Evolutionary conservation across 805 yeast species (phyloP), one percentile per base, ranked within the genome.

Genomic region (Candida hispaniensis): DNA sequence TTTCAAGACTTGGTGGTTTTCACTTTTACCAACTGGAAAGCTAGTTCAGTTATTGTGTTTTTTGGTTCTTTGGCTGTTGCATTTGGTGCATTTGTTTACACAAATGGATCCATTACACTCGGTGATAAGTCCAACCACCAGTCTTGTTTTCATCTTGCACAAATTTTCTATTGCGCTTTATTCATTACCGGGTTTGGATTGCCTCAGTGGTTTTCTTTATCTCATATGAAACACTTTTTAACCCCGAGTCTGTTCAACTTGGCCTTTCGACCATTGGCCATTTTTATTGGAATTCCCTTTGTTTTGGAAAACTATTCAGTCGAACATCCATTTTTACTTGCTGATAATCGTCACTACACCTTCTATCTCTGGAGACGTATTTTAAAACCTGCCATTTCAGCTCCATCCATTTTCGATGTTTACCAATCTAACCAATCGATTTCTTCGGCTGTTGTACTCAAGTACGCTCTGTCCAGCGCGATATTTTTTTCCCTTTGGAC

Each of bases 321-420:
- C 2, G 75, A 74, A 2, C 98, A 91, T 54, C 96, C 96, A 6
- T 91, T 88, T 54, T 55, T 91, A 23, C 63, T 88, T 26, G 93
- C 97, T 0, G 98, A 91, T 55, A 91, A 91, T 59, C 71, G 98
- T 47, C 98, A 91, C 56, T 83, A 75, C 53, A 75, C 94, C 1
- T 91, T 91, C 54, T 91, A 91, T 56, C 58, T 91, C 21, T 81
- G 80, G 71, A 71, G 74, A 39, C 69, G 68, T 40, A 48, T 91
- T 16, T 67, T 88, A 27, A 58, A 69, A 45, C 58, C 63, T 18
- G 38, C 38, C 12, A 32, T 32, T 17, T 23, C 23, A 17, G 23
- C 39, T 10, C 41, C 42, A 2, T 27, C 35, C 7, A 8, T 18
- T 5, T 25, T 20, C 7, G 38, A 34, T 2, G n/a, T 26, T 9